Evolutionary conservation across 352 stramenopile species (phyloP).

Genomic region (Pythium monospermum): DNA sequence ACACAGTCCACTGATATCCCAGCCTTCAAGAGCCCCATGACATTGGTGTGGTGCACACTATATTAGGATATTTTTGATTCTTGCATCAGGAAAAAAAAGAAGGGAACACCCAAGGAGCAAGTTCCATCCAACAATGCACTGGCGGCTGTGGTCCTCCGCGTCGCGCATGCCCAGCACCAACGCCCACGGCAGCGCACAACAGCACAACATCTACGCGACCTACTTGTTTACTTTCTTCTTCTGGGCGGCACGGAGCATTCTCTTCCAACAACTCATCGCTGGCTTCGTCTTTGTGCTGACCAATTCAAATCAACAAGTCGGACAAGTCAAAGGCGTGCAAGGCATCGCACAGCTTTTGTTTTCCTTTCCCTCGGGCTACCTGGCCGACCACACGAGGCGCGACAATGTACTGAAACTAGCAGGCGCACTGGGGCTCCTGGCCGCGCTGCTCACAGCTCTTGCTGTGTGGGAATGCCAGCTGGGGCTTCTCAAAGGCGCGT

Average conservation of each 20-base stretch:
- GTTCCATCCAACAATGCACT: too few relatives aligned
- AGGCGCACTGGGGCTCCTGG: conserved; percentile 41
- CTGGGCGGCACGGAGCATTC: conserved; percentile 25
- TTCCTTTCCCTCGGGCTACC: conserved; percentile 61
- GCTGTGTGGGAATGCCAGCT: conserved; percentile 44
- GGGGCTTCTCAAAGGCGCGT: conserved; percentile 48
- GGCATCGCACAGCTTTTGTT: conserved; percentile 79
- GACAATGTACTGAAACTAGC: conserved; percentile 66
- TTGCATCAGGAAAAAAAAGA: too few relatives aligned
- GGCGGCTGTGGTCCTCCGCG: too few relatives aligned
- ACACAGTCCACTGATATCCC: too few relatives aligned
- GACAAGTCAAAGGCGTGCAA: conserved; percentile 81
- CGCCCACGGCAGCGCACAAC: too few relatives aligned
- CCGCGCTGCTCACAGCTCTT: conserved; percentile 45
- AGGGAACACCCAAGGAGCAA: too few relatives aligned
- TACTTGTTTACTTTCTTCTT: conserved; percentile 30
- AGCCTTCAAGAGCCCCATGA: too few relatives aligned
- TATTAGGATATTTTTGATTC: too few relatives aligned
- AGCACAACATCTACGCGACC: conserved; percentile 23
- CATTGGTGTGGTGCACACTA: too few relatives aligned
- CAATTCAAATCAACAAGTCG: conserved; percentile 67
- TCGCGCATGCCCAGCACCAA: too few relatives aligned
- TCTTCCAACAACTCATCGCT: conserved; percentile 34
- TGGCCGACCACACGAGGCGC: conserved; percentile 58
- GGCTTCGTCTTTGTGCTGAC: conserved; percentile 43